phyloP scores from a whole-genome alignment of 306 rosid genomes.

The Astragalus membranaceus region DNA sequence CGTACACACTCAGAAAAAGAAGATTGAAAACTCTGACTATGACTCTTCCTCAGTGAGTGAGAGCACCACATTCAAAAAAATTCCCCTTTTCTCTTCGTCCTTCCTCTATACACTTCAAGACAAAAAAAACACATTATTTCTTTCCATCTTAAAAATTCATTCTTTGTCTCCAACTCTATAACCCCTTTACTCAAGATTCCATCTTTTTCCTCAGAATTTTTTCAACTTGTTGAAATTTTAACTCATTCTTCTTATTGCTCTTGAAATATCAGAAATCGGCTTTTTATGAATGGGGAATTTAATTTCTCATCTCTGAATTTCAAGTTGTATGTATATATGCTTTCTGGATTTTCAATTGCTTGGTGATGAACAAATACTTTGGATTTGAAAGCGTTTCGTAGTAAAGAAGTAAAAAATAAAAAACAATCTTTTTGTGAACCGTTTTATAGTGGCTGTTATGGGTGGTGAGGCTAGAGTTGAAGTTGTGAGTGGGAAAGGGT shows the following conservation, averaged over 20 bases:
- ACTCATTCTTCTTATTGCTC: too few species aligned
- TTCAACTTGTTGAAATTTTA: neutral
- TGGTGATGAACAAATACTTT: conserved; percentile 5
- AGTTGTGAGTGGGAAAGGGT: conserved; percentile 68
- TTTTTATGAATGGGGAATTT: neutral
- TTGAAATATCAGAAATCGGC: neutral
- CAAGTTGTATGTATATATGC: neutral
- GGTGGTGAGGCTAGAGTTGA: conserved; percentile 67
- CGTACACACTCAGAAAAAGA: conserved; percentile 20
- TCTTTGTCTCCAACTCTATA: conserved; percentile 25
- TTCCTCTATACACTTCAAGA: conserved; percentile 6
- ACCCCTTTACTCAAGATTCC: conserved; percentile 21
- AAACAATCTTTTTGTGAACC: neutral
- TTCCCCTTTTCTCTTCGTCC: conserved; percentile 28
- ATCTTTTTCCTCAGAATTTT: neutral
- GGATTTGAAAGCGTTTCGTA: conserved; percentile 9
- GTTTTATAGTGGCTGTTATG: conserved; percentile 40
- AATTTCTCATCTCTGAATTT: neutral
- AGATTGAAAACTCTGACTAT: conserved; percentile 19
- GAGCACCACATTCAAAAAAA: conserved; percentile 44
- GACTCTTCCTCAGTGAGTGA: conserved; percentile 18
- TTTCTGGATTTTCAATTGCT: neutral
- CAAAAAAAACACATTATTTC: conserved; percentile 6
- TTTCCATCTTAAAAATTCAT: conserved; percentile 28
- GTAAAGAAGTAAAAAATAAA: too few species aligned